Conservation (phyloP, 2,329 filamentous ascomycete species). For the Tolypocladium tropicale region DNA sequence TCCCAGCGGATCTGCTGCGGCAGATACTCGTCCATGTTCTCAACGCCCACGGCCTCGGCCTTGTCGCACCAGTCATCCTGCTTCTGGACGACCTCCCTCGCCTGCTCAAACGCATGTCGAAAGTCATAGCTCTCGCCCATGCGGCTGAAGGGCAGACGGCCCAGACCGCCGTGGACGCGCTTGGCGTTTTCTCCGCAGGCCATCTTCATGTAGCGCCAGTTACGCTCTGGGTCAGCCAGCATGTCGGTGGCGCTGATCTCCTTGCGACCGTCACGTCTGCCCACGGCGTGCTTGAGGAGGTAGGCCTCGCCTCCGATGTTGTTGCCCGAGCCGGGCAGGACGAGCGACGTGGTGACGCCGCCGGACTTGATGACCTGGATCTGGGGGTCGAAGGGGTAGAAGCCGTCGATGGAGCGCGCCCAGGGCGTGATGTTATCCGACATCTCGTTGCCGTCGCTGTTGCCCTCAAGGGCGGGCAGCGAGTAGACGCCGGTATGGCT, state of each 20-base stretch:
- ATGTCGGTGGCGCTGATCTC: slow-evolving; percentile 55
- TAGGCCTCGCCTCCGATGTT: slow-evolving; percentile 65
- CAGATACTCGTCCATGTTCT: slow-evolving; percentile 45
- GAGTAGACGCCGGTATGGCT: slow-evolving; percentile 52
- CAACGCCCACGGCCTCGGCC: slow-evolving; percentile 38
- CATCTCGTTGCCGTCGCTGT: slow-evolving; percentile 53
- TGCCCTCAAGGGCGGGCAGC: slow-evolving; percentile 44
- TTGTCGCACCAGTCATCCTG: slow-evolving; percentile 61
- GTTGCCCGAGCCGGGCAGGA: slow-evolving; percentile 60
- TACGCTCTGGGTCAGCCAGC: slow-evolving; percentile 54
- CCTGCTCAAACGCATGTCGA: slow-evolving; percentile 56
- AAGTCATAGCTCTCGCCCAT: slow-evolving; percentile 63
- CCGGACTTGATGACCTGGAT: slow-evolving; percentile 62
- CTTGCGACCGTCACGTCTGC: slow-evolving; percentile 44
- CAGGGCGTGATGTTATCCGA: slow-evolving; percentile 56
- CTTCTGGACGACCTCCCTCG: slow-evolving; percentile 40
- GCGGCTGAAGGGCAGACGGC: slow-evolving; percentile 45
- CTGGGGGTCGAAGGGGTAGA: slow-evolving; percentile 54
- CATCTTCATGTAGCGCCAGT: slow-evolving; percentile 68
- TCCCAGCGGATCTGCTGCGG: slow-evolving; percentile 56
- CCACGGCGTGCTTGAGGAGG: slow-evolving; percentile 58
- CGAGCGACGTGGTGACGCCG: slow-evolving; percentile 58
- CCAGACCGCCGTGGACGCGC: slow-evolving; percentile 44
- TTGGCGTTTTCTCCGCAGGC: slow-evolving; percentile 65
- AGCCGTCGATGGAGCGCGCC: slow-evolving; percentile 54